These are phyloP conservation scores for Trichoderma asperelloides DNA, from an alignment of 495 filamentous ascomycete species.

Conservation along the genomic window DNA sequence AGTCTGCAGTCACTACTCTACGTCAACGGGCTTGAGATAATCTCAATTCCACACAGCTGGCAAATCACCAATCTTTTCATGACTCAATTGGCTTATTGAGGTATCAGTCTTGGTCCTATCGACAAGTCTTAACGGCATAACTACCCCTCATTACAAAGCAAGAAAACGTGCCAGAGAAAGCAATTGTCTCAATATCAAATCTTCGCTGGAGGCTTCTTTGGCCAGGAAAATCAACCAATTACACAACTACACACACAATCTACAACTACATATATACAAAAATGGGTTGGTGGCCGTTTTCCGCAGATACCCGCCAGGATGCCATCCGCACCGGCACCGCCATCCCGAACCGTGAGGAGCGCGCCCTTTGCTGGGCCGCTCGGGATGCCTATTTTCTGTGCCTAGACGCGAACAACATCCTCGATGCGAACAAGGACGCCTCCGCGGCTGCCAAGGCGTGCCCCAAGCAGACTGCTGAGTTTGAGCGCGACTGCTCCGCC, in stretches of 20 bases:
- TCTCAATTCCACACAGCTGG: neutral
- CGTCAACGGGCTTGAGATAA: neutral
- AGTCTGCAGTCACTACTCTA: neutral
- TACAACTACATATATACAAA: neutral
- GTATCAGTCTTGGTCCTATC: too few species aligned
- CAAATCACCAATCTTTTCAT: neutral
- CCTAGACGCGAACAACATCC: conserved; percentile 67
- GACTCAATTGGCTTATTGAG: neutral
- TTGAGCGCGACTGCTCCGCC: conserved; percentile 64
- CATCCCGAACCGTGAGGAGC: conserved; percentile 67
- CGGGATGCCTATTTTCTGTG: conserved; percentile 82
- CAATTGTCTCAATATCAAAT: neutral
- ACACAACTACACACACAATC: neutral
- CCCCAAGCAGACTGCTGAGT: conserved; percentile 50
- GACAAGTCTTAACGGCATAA: too few species aligned
- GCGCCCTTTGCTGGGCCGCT: conserved; percentile 75
- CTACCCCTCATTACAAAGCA: neutral
- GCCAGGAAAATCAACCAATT: neutral
- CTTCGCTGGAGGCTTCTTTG: neutral
- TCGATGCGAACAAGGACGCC: conserved; percentile 71
- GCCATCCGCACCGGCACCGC: conserved; percentile 51
- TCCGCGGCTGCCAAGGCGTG: conserved; percentile 58
- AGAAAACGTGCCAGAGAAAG: neutral
- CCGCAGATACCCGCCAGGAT: conserved; percentile 35
- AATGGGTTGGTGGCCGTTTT: conserved; percentile 40